Evolutionary conservation across 257 asterid species (phyloP).

Genomic region (Forsythia suspensa): DNA sequence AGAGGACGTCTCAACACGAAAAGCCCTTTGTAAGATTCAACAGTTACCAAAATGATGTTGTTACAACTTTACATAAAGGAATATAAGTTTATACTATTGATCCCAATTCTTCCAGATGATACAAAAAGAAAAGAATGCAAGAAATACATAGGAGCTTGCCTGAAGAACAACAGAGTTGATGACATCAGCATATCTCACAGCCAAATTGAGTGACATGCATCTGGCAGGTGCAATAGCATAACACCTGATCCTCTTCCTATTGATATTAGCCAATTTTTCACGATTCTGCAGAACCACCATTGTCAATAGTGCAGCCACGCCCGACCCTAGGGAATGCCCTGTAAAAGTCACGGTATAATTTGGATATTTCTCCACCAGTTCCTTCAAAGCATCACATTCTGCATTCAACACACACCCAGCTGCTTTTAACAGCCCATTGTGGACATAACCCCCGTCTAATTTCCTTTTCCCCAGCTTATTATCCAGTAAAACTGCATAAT

Average conservation of each 20-base stretch:
- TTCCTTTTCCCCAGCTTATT: slow-evolving; percentile 71
- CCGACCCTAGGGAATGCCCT: slow-evolving; percentile 88
- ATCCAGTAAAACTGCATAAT: slow-evolving; percentile 73
- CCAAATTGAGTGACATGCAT: slow-evolving; percentile 86
- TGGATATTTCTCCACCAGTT: slow-evolving; percentile 61
- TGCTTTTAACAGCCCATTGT: slow-evolving; percentile 77
- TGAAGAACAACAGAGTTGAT: slow-evolving; percentile 82
- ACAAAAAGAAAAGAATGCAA: neutral
- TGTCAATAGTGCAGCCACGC: slow-evolving; percentile 78
- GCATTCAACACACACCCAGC: slow-evolving; percentile 71
- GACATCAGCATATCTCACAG: slow-evolving; percentile 87
- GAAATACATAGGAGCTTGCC: slow-evolving; percentile 40
- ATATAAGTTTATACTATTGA: neutral
- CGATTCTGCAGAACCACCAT: slow-evolving; percentile 65
- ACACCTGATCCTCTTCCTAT: slow-evolving; percentile 73
- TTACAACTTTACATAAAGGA: neutral
- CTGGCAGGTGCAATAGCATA: slow-evolving; percentile 93
- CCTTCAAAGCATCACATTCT: slow-evolving; percentile 62
- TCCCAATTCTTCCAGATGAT: neutral
- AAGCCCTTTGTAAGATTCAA: neutral
- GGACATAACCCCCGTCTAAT: slow-evolving; percentile 87
- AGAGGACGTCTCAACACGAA: neutral
- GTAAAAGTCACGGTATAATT: slow-evolving; percentile 71
- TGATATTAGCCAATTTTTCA: slow-evolving; percentile 60
- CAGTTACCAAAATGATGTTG: neutral